Evolutionary conservation across 768 basidiomycete genomes (phyloP).

Genomic region (Serpula lacrymans): DNA sequence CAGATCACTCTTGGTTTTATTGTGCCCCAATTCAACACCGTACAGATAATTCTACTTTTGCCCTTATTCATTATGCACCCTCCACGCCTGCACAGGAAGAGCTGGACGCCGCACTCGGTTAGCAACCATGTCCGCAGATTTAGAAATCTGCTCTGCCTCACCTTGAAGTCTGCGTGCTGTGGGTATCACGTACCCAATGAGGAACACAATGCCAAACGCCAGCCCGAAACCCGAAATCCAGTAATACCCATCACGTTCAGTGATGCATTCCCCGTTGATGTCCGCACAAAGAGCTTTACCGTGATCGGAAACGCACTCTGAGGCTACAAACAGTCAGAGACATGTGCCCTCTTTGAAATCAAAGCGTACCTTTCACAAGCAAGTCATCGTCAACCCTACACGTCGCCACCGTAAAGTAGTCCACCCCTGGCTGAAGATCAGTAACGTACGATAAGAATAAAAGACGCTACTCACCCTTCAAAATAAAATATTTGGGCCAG

Average conservation of each 20-base stretch:
- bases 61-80: constrained; percentile 30
- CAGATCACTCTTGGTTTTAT: neutral
- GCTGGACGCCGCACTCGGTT: constrained; percentile 40
- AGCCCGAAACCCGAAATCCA: constrained; percentile 79
- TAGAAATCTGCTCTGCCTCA: constrained; percentile 32
- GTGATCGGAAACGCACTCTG: constrained; percentile 90
- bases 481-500: constrained; percentile 94
- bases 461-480: constrained; percentile 59
- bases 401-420: constrained; percentile 79
- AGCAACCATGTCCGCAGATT: constrained; percentile 4
- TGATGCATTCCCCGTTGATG: constrained; percentile 76
- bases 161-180: constrained; percentile 85
- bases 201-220: constrained; percentile 64
- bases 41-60: neutral
- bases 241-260: constrained; percentile 91
- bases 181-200: constrained; percentile 78
- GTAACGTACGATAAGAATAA: neutral
- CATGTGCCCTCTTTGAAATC: neutral
- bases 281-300: constrained; percentile 78
- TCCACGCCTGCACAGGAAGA: constrained; percentile 69
- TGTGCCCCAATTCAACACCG: neutral
- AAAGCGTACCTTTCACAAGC: constrained; percentile 49
- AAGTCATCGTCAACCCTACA: constrained; percentile 70
- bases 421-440: constrained; percentile 58
- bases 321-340: constrained; percentile 40